phyloP scores from a whole-genome alignment of 441 rosid genomes.

The Corymbia calophylla region DNA sequence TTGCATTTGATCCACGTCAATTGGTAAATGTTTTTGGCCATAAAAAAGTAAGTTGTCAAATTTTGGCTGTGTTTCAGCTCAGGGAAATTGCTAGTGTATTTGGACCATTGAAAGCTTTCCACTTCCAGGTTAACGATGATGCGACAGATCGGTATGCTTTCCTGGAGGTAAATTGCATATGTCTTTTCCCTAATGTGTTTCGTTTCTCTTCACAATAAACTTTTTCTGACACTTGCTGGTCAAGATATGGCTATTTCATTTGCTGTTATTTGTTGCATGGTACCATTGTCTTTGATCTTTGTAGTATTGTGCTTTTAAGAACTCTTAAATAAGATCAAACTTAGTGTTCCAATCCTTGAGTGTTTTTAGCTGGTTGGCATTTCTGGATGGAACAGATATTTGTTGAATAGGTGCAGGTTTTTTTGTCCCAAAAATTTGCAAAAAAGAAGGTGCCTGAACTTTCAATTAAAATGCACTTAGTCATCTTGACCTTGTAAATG shows the following conservation, averaged over 20 bases:
- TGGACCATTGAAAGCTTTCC: constrained; percentile 81
- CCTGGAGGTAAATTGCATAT: constrained; percentile 63
- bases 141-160: constrained; percentile 37
- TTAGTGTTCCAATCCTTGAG: background rate
- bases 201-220: background rate
- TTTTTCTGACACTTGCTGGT: background rate
- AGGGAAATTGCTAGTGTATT: constrained; percentile 79
- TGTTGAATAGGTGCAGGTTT: background rate
- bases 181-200: background rate
- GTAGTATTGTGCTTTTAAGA: background rate
- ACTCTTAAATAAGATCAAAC: background rate
- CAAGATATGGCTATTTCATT: background rate
- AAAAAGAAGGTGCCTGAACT: background rate
- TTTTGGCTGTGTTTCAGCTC: constrained; percentile 39
- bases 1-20: background rate
- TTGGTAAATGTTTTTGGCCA: background rate
- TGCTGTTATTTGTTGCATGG: background rate
- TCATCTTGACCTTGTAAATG: background rate
- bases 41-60: background rate
- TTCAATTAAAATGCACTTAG: background rate
- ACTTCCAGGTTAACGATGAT: constrained; percentile 35
- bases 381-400: background rate
- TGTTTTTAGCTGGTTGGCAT: background rate
- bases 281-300: background rate
- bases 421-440: background rate